A percentile compares a stretch with the other conserved stretches of the same genome.
These are phyloP conservation scores for Aureobasidium sp. DNA, from an alignment of 2,329 filamentous ascomycete genomes.

Conservation along the genomic window DNA sequence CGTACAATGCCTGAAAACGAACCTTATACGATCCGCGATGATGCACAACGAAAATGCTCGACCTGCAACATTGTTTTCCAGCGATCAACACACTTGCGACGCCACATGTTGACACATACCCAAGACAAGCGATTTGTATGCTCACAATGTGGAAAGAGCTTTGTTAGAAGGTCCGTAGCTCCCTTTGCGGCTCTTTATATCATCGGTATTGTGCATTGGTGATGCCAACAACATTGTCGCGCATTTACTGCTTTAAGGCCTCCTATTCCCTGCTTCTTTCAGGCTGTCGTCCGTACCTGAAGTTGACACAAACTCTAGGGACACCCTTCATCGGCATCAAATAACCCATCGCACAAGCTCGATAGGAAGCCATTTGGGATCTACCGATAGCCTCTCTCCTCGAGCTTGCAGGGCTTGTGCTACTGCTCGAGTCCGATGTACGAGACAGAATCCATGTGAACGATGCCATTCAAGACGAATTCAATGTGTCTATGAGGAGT, in stretches of 20 bases:
- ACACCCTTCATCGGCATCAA: slow-evolving; percentile 5
- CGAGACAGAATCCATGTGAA: slow-evolving; percentile 1
- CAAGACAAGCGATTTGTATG: slow-evolving; percentile 7
- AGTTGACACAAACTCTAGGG: not conserved
- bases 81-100: slow-evolving; percentile 2
- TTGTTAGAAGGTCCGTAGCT: slow-evolving; percentile 3
- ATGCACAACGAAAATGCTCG: not conserved
- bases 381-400: not conserved
- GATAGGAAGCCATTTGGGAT: not conserved
- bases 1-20: slow-evolving; percentile 1
- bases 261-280: not conserved
- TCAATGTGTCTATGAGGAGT: not conserved
- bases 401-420: slow-evolving; percentile 5
- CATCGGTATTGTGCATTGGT: not conserved
- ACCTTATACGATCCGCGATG: not conserved
- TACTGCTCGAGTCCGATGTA: slow-evolving; percentile 4
- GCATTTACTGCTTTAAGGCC: not conserved
- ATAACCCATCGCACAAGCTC: not conserved
- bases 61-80: slow-evolving; percentile 8
- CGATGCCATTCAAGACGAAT: not conserved
- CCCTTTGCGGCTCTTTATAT: not conserved
- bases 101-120: slow-evolving; percentile 7
- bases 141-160: slow-evolving; percentile 6
- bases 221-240: not conserved
- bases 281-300: not conserved